Evolutionary conservation across 2,329 filamentous ascomycete genomes (phyloP), one percentile per base, ranked within the genome.

Genomic region (Phaeosphaeria sp.): DNA sequence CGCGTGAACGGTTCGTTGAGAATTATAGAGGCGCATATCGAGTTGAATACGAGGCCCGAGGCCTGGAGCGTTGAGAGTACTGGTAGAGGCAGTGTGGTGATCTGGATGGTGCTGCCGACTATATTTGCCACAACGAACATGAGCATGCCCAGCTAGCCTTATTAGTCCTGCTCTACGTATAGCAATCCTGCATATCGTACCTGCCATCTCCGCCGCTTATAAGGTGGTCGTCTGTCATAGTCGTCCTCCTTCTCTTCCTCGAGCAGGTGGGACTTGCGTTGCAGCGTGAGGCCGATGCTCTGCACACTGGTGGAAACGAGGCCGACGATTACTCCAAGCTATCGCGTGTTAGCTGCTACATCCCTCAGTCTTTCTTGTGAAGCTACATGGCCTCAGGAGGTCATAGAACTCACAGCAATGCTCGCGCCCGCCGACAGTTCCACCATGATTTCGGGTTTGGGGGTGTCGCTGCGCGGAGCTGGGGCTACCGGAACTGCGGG

Each of bases 101-200:
- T 98, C 79, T 99, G 95, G 57, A 99, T 95, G 39, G 92, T 94
- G 80, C 93, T 97, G 58, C 95, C 95, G 54, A 98, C 84, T 55
- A 99, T 85, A 76, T 99, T 99, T 61, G 95, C 92, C 66, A 96
- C 84, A 65, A 99, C 88, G 79, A 99, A 99, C 88, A 99, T 95
- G 74, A 89, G 87, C 93, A 99, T 98, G 56, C 95, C 95, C 61
- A 96, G 69, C 80, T 85, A 59, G 55, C 46, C 18, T 21, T 11
- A 57, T 72, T 56, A 73, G 65, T 59, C 20, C 59, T 43, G 18
- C 1, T 33, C 20, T 1, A 30, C 22, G 20, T 46, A n/a, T 22
- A 43, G 22, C 3, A 17, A 15, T 3, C n/a, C 15, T 24, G 20
- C 43, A 21, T 9, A 53, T 27, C 75, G 63, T 65, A 86, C 82